These are phyloP conservation scores for Kickxella alabastrina DNA, from an alignment of 192 early-diverging fungal species.

Conservation along the genomic window DNA sequence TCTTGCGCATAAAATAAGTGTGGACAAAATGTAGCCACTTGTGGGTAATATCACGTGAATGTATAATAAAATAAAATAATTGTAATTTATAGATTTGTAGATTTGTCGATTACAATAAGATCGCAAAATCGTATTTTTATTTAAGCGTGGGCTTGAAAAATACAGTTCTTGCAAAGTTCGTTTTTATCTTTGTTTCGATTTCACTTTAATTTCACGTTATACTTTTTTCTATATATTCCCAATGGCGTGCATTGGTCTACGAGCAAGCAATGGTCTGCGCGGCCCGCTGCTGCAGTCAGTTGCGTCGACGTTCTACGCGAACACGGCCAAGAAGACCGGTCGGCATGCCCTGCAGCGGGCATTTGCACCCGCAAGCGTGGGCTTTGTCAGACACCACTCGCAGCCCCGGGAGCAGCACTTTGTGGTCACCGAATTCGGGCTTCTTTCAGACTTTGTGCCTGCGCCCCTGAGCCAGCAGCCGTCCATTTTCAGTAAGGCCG, in stretches of 20 bases:
- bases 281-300: slow-evolving; percentile 11
- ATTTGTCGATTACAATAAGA: too few species aligned
- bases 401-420: slow-evolving; percentile 25
- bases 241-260: slow-evolving; percentile 24
- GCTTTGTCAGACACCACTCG: slow-evolving; percentile 9
- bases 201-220: background rate
- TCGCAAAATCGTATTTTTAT: too few species aligned
- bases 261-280: slow-evolving; percentile 3
- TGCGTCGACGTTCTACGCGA: background rate
- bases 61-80: too few species aligned
- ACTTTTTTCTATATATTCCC: too few species aligned
- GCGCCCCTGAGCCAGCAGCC: slow-evolving; percentile 12
- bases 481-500: slow-evolving; percentile 11
- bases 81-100: too few species aligned
- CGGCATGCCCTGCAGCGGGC: slow-evolving; percentile 1
- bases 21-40: too few species aligned
- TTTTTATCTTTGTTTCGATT: background rate
- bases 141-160: too few species aligned
- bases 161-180: too few species aligned
- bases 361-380: background rate
- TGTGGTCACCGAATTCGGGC: slow-evolving; percentile 31
- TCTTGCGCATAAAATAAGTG: too few species aligned
- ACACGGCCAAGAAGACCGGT: background rate
- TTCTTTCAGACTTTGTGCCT: slow-evolving; percentile 16
- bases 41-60: too few species aligned